Percentiles rank a stretch among this genome's conserved stretches.
Conservation (phyloP, 1,284 basidiomycete species). For the Melampsora americana region DNA sequence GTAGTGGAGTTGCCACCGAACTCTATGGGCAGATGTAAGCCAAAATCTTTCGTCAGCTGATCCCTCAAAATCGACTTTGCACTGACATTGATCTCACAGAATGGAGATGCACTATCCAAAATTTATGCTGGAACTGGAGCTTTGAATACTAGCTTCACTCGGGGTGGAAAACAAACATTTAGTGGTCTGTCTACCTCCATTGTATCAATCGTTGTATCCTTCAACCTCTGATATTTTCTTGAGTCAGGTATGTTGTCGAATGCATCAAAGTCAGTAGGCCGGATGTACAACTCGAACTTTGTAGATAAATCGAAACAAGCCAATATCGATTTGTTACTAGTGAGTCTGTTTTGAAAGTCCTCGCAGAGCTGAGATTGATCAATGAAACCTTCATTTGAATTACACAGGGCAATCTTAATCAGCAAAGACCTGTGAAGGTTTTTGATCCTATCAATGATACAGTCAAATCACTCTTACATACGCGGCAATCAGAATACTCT, state of each 20-base stretch:
- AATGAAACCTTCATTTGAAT: conserved; percentile 7
- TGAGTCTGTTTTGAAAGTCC: conserved; percentile 54
- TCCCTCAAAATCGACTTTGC: not conserved
- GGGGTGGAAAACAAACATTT: conserved; percentile 82
- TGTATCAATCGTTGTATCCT: not conserved
- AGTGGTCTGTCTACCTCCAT: conserved; percentile 26
- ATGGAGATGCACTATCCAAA: conserved; percentile 76
- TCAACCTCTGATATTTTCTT: not conserved
- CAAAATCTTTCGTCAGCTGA: too few relatives aligned
- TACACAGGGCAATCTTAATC: conserved; percentile 78
- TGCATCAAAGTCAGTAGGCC: conserved; percentile 85
- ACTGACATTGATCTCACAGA: conserved; percentile 53
- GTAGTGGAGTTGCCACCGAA: conserved; percentile 82
- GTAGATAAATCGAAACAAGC: conserved; percentile 91
- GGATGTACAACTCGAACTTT: conserved; percentile 97
- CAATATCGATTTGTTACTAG: conserved; percentile 91
- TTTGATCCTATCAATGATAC: conserved; percentile 92
- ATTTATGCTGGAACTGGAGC: conserved; percentile 97
- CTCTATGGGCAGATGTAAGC: conserved; percentile 80
- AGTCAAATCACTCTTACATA: conserved; percentile 67
- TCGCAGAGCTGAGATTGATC: not conserved
- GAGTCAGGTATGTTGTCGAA: conserved; percentile 75
- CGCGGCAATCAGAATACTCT: conserved; percentile 79
- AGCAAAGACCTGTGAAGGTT: conserved; percentile 80
- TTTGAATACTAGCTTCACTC: conserved; percentile 89